Evolutionary conservation across 2,329 filamentous ascomycete species (phyloP).

Genomic region (Chlorencoelia australis): DNA sequence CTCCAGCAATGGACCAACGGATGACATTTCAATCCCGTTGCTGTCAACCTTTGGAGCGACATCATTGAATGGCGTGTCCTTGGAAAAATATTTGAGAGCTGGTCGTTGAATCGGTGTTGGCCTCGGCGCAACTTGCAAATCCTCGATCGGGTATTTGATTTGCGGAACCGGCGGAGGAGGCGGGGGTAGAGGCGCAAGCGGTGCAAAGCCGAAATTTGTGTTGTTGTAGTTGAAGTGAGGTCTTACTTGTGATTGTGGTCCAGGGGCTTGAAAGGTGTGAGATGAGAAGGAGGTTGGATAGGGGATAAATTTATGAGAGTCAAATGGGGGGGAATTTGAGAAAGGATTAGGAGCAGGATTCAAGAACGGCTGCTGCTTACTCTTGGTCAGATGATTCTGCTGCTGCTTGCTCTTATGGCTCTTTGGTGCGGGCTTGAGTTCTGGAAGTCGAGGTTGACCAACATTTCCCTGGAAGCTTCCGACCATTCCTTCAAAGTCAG

Average conservation of each 20-base stretch:
- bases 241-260: conserved; percentile 25
- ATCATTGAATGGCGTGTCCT: conserved; percentile 45
- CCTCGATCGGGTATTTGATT: conserved; percentile 92
- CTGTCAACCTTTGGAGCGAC: conserved; percentile 37
- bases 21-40: conserved; percentile 66
- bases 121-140: conserved; percentile 68
- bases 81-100: conserved; percentile 65
- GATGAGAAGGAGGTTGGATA: conserved; percentile 18
- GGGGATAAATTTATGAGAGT: conserved; percentile 12
- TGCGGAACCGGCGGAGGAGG: conserved; percentile 59
- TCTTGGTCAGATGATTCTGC: conserved; percentile 30
- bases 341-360: conserved; percentile 23
- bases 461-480: conserved; percentile 27
- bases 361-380: conserved; percentile 29
- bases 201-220: conserved; percentile 35
- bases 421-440: conserved; percentile 65
- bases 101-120: conserved; percentile 56
- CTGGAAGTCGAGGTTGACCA: conserved; percentile 51
- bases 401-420: conserved; percentile 54
- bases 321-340: conserved; percentile 16
- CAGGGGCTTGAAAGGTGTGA: conserved; percentile 25
- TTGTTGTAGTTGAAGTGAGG: conserved; percentile 32
- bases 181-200: conserved; percentile 37
- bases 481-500: conserved; percentile 27
- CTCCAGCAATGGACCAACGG: conserved; percentile 76